A percentile compares a stretch with the other conserved stretches of the same genome.
Evolutionary conservation across 78 protist species (phyloP).

Genomic region (Capsaspora owczarzaki): DNA sequence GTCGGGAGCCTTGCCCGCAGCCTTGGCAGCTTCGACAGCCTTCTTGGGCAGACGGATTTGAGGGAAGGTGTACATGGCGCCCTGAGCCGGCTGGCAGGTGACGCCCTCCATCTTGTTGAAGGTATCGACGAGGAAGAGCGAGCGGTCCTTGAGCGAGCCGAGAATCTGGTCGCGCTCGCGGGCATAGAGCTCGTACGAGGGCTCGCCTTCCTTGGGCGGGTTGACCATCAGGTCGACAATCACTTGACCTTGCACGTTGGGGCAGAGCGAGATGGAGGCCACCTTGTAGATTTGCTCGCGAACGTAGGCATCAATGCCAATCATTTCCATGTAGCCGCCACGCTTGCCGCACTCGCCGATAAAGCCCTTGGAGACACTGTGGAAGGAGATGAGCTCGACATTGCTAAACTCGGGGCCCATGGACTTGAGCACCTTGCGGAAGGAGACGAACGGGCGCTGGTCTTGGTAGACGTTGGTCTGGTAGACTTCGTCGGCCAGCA

Average conservation of each 20-base stretch:
- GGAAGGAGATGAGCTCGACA: constrained; percentile 87
- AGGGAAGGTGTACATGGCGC: constrained; percentile 98
- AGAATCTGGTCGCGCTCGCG: constrained; percentile 57
- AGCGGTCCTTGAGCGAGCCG: constrained; percentile 56
- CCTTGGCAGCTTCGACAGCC: constrained; percentile 77
- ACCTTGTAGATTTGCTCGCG: constrained; percentile 80
- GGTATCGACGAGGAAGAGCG: constrained; percentile 43
- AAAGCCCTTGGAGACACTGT: constrained; percentile 94
- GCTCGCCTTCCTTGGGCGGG: constrained; percentile 88
- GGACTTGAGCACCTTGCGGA: constrained; percentile 61
- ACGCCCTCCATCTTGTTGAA: constrained; percentile 76
- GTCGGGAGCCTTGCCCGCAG: constrained; percentile 75
- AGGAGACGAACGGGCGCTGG: constrained; percentile 72
- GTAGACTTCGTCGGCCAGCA: constrained; percentile 99
- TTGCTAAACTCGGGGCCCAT: constrained; percentile 23
- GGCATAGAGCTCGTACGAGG: constrained; percentile 60
- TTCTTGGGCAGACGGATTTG: constrained; percentile 72
- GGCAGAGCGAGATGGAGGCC: constrained; percentile 84
- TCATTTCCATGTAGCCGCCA: constrained; percentile 91
- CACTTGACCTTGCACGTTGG: constrained; percentile 88
- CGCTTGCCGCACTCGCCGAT: constrained; percentile 97
- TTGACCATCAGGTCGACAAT: constrained; percentile 74
- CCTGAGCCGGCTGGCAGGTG: constrained; percentile 58
- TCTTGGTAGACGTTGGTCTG: constrained; percentile 87
- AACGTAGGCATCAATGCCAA: constrained; percentile 14